Evolutionary conservation across 257 asterid species (phyloP).

Genomic region (Solanum pennellii): DNA sequence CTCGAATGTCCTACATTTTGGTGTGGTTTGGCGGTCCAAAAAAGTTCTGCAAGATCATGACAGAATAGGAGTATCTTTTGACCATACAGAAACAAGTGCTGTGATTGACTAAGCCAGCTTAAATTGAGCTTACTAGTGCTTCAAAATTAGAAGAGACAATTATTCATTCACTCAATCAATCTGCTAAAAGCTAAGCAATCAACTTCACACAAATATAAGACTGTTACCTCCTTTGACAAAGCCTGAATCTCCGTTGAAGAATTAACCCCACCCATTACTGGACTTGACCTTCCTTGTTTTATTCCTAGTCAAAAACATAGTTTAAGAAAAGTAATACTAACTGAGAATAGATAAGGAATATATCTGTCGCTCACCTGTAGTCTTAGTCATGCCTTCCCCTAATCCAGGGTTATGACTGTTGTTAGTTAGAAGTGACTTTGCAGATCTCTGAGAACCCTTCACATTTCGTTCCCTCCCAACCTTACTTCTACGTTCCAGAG

Average conservation of each 20-base stretch:
- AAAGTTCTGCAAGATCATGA: not conserved
- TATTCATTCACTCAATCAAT: not conserved
- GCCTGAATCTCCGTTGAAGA: constrained; percentile 37
- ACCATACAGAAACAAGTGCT: not conserved
- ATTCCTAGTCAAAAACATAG: constrained; percentile 20
- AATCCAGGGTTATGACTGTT: constrained; percentile 31
- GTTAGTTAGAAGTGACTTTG: constrained; percentile 63
- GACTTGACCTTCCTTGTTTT: constrained; percentile 32
- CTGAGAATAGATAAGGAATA: not conserved
- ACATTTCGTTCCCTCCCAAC: constrained; percentile 55
- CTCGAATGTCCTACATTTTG: not conserved
- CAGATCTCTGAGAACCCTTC: constrained; percentile 46
- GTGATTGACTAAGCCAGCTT: not conserved
- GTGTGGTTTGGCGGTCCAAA: not conserved
- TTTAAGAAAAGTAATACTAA: not conserved
- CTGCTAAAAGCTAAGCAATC: not conserved
- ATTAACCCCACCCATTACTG: constrained; percentile 17
- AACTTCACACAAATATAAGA: not conserved
- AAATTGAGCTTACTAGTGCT: not conserved
- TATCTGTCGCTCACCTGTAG: constrained; percentile 21
- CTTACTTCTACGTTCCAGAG: constrained; percentile 76
- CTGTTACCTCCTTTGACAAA: constrained; percentile 55
- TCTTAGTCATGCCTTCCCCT: constrained; percentile 34
- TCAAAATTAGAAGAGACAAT: not conserved
- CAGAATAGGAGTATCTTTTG: not conserved